Percentiles rank a stretch among this genome's conserved stretches.
Evolutionary conservation across 2,329 filamentous ascomycete species (phyloP).

Genomic region (Dactylellina drechsleri): DNA sequence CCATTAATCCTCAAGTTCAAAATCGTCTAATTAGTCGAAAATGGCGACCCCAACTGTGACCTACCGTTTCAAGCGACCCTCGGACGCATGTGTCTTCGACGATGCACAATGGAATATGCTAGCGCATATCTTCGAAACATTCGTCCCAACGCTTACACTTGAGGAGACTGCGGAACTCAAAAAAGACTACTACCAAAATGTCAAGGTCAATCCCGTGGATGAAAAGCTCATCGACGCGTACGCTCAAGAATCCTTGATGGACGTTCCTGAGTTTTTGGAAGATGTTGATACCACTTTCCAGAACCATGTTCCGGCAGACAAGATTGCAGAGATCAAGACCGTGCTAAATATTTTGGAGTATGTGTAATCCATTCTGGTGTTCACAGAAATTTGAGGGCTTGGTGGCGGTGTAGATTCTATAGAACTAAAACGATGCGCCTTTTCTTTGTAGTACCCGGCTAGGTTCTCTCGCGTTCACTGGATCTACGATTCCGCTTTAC

Average conservation of each 20-base stretch:
- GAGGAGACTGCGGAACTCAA: constrained; percentile 51
- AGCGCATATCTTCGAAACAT: constrained; percentile 50
- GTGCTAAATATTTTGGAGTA: constrained; percentile 53
- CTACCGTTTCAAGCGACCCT: constrained; percentile 50
- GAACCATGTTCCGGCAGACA: constrained; percentile 36
- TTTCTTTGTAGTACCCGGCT: constrained; percentile 67
- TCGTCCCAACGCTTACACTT: constrained; percentile 37
- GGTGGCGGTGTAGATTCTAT: neutral
- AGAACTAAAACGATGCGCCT: neutral
- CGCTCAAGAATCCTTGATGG: constrained; percentile 34
- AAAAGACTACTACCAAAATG: constrained; percentile 42
- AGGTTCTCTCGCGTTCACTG: constrained; percentile 74
- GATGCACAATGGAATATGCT: constrained; percentile 54
- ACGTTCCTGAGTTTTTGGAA: constrained; percentile 43
- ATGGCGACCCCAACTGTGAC: constrained; percentile 33
- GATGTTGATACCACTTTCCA: constrained; percentile 38
- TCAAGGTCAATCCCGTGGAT: constrained; percentile 33
- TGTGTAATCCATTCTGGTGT: neutral
- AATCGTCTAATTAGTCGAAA: constrained; percentile 3
- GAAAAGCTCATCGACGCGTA: constrained; percentile 45
- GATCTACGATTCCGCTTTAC: constrained; percentile 72
- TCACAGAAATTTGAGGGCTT: neutral
- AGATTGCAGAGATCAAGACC: constrained; percentile 51
- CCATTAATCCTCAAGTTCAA: too few species aligned
- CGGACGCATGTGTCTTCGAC: constrained; percentile 49